Evolutionary conservation across 306 rosid species (phyloP).

Genomic region (Hippophae gyantsensis): DNA sequence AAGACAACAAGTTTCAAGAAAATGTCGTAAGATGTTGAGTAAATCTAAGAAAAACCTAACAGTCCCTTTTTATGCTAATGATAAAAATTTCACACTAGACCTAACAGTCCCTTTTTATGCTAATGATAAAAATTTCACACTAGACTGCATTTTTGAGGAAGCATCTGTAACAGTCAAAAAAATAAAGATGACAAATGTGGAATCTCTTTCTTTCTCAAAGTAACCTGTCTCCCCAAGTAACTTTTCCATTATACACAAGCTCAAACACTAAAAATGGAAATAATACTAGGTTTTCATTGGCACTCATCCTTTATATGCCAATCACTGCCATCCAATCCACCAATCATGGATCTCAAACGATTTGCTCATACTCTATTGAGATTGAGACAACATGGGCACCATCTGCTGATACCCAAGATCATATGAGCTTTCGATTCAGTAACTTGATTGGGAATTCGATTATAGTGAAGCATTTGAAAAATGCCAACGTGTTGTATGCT

Average conservation of each 20-base stretch:
- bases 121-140: too few species aligned
- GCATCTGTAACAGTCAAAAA: conserved; percentile 9
- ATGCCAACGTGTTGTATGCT: conserved; percentile 10
- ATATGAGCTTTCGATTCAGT: conserved; percentile 21
- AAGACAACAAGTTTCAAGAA: too few species aligned
- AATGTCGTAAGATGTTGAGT: too few species aligned
- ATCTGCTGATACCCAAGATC: conserved; percentile 17
- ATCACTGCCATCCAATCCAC: neutral
- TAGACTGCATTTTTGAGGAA: neutral
- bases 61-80: too few species aligned
- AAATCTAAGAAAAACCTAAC: too few species aligned
- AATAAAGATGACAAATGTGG: neutral
- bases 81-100: too few species aligned
- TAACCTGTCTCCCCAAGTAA: neutral
- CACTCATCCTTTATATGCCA: conserved; percentile 8
- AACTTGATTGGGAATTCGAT: conserved; percentile 16
- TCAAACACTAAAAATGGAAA: too few species aligned
- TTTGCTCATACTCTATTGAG: conserved; percentile 27
- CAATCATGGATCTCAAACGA: conserved; percentile 9
- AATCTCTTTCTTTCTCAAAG: conserved; percentile 23
- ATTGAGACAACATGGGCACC: conserved; percentile 27
- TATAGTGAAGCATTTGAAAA: conserved; percentile 22
- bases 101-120: too few species aligned
- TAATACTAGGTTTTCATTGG: neutral
- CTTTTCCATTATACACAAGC: too few species aligned